Evolutionary conservation across 805 yeast genomes (phyloP), one percentile per base, ranked within the genome.

Genomic region (Starmerella stigmatis): DNA sequence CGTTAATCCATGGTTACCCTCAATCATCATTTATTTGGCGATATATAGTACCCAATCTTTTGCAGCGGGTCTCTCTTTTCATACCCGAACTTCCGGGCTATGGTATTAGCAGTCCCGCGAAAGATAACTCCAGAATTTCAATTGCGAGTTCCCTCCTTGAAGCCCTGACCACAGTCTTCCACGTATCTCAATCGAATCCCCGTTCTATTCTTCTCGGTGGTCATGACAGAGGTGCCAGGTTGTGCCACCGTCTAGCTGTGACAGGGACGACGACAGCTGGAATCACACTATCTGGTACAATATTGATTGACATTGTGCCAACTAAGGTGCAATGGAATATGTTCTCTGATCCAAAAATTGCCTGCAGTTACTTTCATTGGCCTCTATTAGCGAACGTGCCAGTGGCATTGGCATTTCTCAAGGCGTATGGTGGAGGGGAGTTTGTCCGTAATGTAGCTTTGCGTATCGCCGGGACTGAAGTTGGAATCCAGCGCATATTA

Each of bases 281-380:
- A 11, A 5, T 30, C 9, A 15, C 9, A n/a, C 11, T 34, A 3
- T n/a, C 22, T 34, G 38, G 28, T 4, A 11, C 38, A 3, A 34
- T 34, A 4, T 21, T 34, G 17, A 34, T 34, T 15, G 27, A 34
- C 19, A 34, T 34, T 7, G 38, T 34, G 13, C 38, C 38, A 9
- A 34, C 38, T 7, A 23, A 21, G n/a, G 38, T 34, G 3, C 38
- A 34, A 17, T 34, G 38, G 38, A 28, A 34, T 4, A 34, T 21
- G 28, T 34, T 34, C 13, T 20, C 38, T 5, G 38, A 34, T n/a
- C 38, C 38, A 11, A 19, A 3, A 11, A 21, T 34, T 6, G 38
- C 38, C 21, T 34, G 28, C 28, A 34, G 19, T n/a, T 34, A 34
- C 28, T 34, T 34, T 11, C 38, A 34, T n/a, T 34, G 38, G 38